Percentiles rank a stretch among this genome's conserved stretches.
Conservation (phyloP, 2,329 filamentous ascomycete species). For the Pestalotiopsis sp. region DNA sequence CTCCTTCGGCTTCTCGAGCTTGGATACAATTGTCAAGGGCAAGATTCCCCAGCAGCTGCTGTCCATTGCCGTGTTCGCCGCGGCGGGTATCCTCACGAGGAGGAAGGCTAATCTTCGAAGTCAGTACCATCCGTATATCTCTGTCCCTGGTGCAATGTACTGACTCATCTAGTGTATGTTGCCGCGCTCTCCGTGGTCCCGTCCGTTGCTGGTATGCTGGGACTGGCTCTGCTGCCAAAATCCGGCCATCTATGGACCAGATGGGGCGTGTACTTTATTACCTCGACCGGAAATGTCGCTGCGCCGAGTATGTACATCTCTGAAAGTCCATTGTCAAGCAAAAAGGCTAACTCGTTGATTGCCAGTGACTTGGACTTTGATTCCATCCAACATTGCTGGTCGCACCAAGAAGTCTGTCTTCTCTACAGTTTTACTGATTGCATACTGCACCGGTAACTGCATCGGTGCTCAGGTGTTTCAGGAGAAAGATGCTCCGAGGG, state of each 20-base stretch:
- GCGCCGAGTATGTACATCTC: slow-evolving; percentile 18
- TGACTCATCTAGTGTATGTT: slow-evolving; percentile 13
- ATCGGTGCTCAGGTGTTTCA: slow-evolving; percentile 26
- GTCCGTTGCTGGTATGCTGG: slow-evolving; percentile 34
- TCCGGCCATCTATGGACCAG: slow-evolving; percentile 26
- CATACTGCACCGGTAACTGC: slow-evolving; percentile 21
- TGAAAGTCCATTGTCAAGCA: slow-evolving; percentile 19
- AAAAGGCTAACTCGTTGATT: not conserved
- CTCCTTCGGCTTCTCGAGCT: slow-evolving; percentile 34
- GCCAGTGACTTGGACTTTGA: slow-evolving; percentile 33
- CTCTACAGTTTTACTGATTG: slow-evolving; percentile 19
- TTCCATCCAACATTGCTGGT: slow-evolving; percentile 28
- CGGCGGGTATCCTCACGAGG: slow-evolving; percentile 23
- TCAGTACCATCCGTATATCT: slow-evolving; percentile 15
- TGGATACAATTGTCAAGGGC: slow-evolving; percentile 35
- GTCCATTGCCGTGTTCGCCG: slow-evolving; percentile 31
- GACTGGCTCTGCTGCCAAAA: slow-evolving; percentile 29
- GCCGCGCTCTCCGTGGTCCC: slow-evolving; percentile 33
- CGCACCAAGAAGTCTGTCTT: slow-evolving; percentile 25
- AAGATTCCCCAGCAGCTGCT: slow-evolving; percentile 30
- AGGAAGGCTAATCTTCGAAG: slow-evolving; percentile 31
- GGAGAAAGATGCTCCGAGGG: slow-evolving; percentile 19
- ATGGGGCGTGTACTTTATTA: slow-evolving; percentile 36
- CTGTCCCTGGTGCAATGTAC: not conserved
- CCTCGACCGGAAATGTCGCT: slow-evolving; percentile 27